Evolutionary conservation across 306 rosid species (phyloP), one percentile per base, ranked within the genome.

Genomic region (Quercus alba): DNA sequence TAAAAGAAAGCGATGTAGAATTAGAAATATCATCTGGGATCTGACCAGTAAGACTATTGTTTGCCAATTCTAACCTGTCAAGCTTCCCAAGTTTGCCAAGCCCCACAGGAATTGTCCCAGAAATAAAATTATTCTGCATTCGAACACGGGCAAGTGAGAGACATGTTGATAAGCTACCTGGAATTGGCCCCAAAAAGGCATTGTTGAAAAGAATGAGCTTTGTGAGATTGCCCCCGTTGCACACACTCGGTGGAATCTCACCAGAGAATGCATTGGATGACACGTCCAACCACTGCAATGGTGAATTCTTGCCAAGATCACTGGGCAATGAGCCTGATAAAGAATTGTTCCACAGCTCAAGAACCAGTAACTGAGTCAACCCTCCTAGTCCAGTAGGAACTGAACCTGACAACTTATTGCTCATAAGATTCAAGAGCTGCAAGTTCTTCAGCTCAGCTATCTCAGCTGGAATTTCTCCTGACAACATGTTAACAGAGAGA

Each of bases 151-250:
- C 89, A 9, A 95, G 90, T 3, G 98, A 93, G 46, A 51, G 72
- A 70, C 99, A 95, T 0, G 59, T 70, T 12, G 98, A 91, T 28
- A 95, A 52, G 83, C 85, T 85, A 38, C 64, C 79, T 3, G 97
- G 99, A 81, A 95, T 89, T 23, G 90, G 80, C 81, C 99, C 94
- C 14, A 92, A 80, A 82, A 95, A 90, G 66, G 81, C 92, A 79
- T 95, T 95, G 88, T 87, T 95, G 92, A 95, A 95, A 61, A 95
- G 97, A 69, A 93, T 95, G 44, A 95, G 99, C 89, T 95, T 95
- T 79, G 97, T 93, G 63, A 95, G 98, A 81, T 90, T 90, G 52
- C 98, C 97, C 18, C 78, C 75, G 57, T 80, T 88, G 90, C 98
- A 95, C 80, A 95, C 80, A 23, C 88, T 79, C 57, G 83, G 46